Conservation (phyloP, 1,139 yeast genomes). For the Insectozyma bohioensis region DNA sequence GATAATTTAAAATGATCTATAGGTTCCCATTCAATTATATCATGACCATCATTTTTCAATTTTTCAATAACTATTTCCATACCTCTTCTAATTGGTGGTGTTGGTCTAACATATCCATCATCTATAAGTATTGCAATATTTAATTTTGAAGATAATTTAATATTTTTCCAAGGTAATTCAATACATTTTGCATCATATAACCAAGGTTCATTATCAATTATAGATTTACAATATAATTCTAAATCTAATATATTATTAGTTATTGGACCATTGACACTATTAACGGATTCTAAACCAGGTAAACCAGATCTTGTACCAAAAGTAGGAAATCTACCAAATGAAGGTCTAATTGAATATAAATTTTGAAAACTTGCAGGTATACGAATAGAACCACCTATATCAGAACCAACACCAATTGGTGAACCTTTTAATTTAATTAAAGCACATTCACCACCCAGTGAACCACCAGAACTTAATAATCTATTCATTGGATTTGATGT, state of each 20-base stretch:
- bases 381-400: slow-evolving; percentile 77
- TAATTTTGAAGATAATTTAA: slow-evolving; percentile 38
- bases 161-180: slow-evolving; percentile 63
- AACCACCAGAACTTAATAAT: slow-evolving; percentile 52
- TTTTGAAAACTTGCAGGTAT: slow-evolving; percentile 76
- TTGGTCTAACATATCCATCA: slow-evolving; percentile 35
- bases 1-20: slow-evolving; percentile 36
- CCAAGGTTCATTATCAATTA: slow-evolving; percentile 71
- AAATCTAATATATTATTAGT: slow-evolving; percentile 62
- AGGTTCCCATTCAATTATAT: slow-evolving; percentile 45
- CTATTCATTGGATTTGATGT: slow-evolving; percentile 43
- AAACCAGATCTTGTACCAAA: slow-evolving; percentile 48
- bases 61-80: slow-evolving; percentile 26
- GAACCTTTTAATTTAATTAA: slow-evolving; percentile 64
- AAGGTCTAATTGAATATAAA: slow-evolving; percentile 64
- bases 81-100: slow-evolving; percentile 57
- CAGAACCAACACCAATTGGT: slow-evolving; percentile 68
- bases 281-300: slow-evolving; percentile 57
- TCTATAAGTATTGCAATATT: slow-evolving; percentile 40
- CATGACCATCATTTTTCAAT: slow-evolving; percentile 30
- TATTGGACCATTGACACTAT: slow-evolving; percentile 63
- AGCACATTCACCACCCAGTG: slow-evolving; percentile 78
- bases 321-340: slow-evolving; percentile 57
- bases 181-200: slow-evolving; percentile 52
- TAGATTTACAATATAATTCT: slow-evolving; percentile 54